Percentiles rank a stretch among this genome's conserved stretches.
These are phyloP conservation scores for Piloderma croceum DNA, from an alignment of 768 basidiomycete species.

Conservation along the genomic window DNA sequence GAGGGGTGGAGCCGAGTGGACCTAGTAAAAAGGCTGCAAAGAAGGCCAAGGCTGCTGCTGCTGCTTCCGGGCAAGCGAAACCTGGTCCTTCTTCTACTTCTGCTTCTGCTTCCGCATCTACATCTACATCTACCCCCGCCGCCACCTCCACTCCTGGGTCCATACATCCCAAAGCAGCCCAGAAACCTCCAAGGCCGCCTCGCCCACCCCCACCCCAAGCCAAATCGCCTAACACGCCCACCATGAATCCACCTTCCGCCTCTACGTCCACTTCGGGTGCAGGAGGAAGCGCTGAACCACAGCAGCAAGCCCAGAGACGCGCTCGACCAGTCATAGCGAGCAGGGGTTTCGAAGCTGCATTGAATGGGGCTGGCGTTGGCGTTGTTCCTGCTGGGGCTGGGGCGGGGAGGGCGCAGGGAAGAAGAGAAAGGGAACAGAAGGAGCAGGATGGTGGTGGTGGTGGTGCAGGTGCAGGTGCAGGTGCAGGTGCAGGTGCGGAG, in stretches of 20 bases:
- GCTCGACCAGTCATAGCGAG: conserved; percentile 55
- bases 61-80: conserved; percentile 19
- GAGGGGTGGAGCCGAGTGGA: background rate
- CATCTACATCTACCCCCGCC: conserved; percentile 4
- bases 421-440: too few relatives aligned
- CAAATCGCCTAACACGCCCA: conserved; percentile 1
- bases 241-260: conserved; percentile 8
- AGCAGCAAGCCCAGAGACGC: conserved; percentile 26
- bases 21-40: conserved; percentile 29
- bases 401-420: too few relatives aligned
- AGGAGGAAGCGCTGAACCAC: conserved; percentile 12
- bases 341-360: conserved; percentile 67
- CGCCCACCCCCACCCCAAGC: background rate
- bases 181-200: background rate
- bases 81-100: conserved; percentile 11
- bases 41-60: conserved; percentile 16
- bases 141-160: background rate
- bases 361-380: conserved; percentile 58
- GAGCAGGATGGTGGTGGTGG: too few relatives aligned
- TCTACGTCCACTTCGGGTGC: conserved; percentile 13
- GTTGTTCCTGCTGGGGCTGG: too few relatives aligned
- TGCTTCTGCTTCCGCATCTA: conserved; percentile 9
- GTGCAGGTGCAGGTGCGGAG: too few relatives aligned
- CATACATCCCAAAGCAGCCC: background rate
- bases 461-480: too few relatives aligned